These are phyloP conservation scores for Lasiodiplodia sp. DNA, from an alignment of 2,329 filamentous ascomycete genomes.

Conservation along the genomic window DNA sequence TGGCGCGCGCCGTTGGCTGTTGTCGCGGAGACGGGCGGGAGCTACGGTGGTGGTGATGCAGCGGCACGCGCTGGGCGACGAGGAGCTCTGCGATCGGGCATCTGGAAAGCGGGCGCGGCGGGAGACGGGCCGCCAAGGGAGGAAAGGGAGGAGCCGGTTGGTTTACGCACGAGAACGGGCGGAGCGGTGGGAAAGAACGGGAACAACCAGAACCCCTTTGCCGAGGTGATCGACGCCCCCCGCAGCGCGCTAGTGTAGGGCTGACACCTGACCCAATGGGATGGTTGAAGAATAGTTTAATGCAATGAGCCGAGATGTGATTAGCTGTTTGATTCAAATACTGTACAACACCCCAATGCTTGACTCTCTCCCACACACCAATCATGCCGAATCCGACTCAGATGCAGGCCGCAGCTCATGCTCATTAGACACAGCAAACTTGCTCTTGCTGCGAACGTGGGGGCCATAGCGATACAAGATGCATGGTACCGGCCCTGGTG, in stretches of 20 bases:
- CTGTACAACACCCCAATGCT: too few relatives aligned
- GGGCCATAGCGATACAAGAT: constrained; percentile 46
- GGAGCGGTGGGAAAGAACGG: neutral
- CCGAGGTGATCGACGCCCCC: constrained; percentile 15
- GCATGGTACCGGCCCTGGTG: constrained; percentile 46
- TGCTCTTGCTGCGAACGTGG: constrained; percentile 25
- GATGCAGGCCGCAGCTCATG: too few relatives aligned
- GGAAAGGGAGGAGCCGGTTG: constrained; percentile 4
- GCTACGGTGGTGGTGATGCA: neutral
- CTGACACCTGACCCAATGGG: neutral
- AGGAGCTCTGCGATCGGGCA: neutral
- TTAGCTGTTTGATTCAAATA: too few relatives aligned
- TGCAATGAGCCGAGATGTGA: neutral
- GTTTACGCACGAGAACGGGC: constrained; percentile 17
- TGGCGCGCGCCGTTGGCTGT: neutral
- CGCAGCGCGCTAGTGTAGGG: constrained; percentile 1
- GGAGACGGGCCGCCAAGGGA: neutral
- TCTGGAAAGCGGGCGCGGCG: neutral
- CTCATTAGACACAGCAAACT: constrained; percentile 16
- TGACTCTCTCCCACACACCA: too few relatives aligned
- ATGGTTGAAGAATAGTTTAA: neutral
- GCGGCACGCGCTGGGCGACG: neutral
- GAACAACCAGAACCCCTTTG: constrained; percentile 1
- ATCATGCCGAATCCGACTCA: too few relatives aligned
- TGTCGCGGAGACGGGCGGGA: neutral